phyloP scores from a whole-genome alignment of 2,329 filamentous ascomycete species.

The Gnomoniopsis smithogilvyi region DNA sequence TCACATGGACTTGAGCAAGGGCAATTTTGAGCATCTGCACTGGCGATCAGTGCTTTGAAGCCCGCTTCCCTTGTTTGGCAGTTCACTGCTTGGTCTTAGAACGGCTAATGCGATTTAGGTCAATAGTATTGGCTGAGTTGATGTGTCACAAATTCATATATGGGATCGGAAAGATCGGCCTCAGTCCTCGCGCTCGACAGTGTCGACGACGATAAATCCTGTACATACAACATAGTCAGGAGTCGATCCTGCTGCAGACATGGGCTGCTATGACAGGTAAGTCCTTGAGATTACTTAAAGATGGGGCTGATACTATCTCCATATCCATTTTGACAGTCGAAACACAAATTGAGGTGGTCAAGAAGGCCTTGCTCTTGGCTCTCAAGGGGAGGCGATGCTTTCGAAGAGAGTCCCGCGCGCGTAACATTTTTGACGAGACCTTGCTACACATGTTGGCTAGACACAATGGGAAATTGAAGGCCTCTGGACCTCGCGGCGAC shows the following conservation, averaged over 20 bases:
- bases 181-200: not conserved
- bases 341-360: too few relatives aligned
- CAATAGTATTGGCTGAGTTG: not conserved
- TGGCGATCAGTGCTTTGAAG: not conserved
- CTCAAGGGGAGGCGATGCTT: not conserved
- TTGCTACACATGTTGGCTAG: not conserved
- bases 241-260: not conserved
- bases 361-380: not conserved
- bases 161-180: not conserved
- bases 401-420: not conserved
- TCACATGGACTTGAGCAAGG: not conserved
- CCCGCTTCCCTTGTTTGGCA: slow-evolving; percentile 11
- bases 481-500: not conserved
- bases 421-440: not conserved
- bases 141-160: not conserved
- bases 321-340: too few relatives aligned
- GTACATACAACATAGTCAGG: not conserved
- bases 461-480: not conserved
- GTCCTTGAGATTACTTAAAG: too few relatives aligned
- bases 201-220: not conserved
- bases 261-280: too few relatives aligned
- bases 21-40: slow-evolving; percentile 1
- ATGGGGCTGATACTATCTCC: too few relatives aligned
- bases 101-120: slow-evolving; percentile 3
- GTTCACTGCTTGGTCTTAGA: not conserved